Evolutionary conservation across 768 basidiomycete genomes (phyloP).

Genomic region (Amanita polypyramis): DNA sequence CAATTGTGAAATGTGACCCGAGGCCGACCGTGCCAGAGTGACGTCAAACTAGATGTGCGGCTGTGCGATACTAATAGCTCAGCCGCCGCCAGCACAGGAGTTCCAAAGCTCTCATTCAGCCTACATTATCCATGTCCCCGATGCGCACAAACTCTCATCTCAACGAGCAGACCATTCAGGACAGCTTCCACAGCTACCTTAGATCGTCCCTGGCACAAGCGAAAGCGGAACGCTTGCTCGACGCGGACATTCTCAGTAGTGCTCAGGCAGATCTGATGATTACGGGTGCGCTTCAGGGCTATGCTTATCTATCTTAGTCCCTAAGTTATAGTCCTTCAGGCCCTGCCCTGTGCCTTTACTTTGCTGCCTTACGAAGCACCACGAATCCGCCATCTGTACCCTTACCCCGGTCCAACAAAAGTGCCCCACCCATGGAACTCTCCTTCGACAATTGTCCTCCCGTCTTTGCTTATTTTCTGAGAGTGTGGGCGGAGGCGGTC

Average conservation of each 20-base stretch:
- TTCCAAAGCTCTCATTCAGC: no score
- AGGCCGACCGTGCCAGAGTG: no score
- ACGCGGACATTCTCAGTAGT: constrained; percentile 61
- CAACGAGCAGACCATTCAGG: constrained; percentile 57
- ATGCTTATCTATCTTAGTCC: not conserved
- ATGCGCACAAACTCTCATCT: constrained; percentile 21
- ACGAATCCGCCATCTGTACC: constrained; percentile 76
- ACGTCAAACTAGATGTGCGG: no score
- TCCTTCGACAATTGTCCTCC: constrained; percentile 61
- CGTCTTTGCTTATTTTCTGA: constrained; percentile 56
- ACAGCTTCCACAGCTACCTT: constrained; percentile 76
- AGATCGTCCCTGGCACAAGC: constrained; percentile 72
- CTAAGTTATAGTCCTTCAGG: constrained; percentile 29
- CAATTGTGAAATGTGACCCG: no score
- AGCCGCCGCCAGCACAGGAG: no score
- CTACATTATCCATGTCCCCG: not conserved
- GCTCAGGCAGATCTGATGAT: constrained; percentile 84
- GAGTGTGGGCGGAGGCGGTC: constrained; percentile 63
- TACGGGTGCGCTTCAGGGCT: constrained; percentile 36
- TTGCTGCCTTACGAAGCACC: constrained; percentile 68
- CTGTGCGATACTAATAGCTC: no score
- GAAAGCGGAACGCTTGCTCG: constrained; percentile 63
- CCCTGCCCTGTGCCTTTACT: constrained; percentile 76
- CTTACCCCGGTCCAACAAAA: constrained; percentile 48
- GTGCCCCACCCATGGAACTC: constrained; percentile 41